Evolutionary conservation across 2,329 filamentous ascomycete genomes (phyloP), one percentile per base, ranked within the genome.

Genomic region (Didymosphaeria variabile): DNA sequence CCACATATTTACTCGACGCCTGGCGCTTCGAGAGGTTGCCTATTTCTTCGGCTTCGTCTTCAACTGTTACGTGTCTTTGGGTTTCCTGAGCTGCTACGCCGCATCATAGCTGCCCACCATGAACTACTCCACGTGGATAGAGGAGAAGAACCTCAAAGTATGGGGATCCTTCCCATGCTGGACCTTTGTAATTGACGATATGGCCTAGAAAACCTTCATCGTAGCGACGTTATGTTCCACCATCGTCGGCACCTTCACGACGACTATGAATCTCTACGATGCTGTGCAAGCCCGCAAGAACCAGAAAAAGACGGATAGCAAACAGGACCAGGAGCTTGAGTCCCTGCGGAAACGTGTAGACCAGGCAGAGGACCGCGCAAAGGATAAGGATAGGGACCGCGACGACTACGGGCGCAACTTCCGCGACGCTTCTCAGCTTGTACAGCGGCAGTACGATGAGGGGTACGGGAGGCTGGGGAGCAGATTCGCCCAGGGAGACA

Each of bases 61-160:
- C 26, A 29, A 29, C 26, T 45, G 19, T 42, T 4, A 17, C 26
- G 13, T 32, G 36, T n/a, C 36, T n/a, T 31, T 15, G 26, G 29
- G 15, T 36, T 19, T 26, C 29, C 19, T 19, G 13, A n/a, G 12
- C 12, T 36, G 31, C 29, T 31, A 17, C 19, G 31, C 53, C 42
- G 42, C 53, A 26, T 13, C 15, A 26, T 42, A 23, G 21, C n/a
- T 45, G 42, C 32, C 42, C 50, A 52, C 26, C 38, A 81, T 80
- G 79, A 80, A 80, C 62, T 80, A 80, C 72, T 70, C 78, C 65
- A 79, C 79, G 67, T 79, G 79, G 78, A 80, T 80, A 58, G 78
- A 80, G 72, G 79, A 80, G 72, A 78, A 79, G 64, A 80, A 79
- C 59, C 76, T 80, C 68, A 80, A 80, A 67, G 76, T 78, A 71